phyloP scores from a whole-genome alignment of 2,329 filamentous ascomycete species.

The Zymoseptoria tritici region DNA sequence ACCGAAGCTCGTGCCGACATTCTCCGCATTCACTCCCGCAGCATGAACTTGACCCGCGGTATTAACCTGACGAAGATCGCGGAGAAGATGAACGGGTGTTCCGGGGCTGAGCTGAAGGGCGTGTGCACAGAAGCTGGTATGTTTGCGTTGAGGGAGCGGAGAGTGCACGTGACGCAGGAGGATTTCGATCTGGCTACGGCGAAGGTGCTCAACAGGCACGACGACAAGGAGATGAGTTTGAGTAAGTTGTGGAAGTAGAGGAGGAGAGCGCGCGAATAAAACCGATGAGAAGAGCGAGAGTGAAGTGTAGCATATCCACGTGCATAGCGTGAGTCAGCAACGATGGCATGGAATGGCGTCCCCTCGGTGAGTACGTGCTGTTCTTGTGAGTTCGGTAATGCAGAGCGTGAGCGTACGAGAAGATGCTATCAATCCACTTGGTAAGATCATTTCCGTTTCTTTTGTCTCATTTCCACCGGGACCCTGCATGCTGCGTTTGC shows the following conservation, averaged over 20 bases:
- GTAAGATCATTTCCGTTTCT: not conserved
- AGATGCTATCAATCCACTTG: not conserved
- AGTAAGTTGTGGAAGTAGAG: constrained; percentile 75
- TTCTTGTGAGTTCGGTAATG: constrained; percentile 9
- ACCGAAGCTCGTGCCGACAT: constrained; percentile 97
- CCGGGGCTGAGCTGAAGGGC: constrained; percentile 94
- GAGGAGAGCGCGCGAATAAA: not conserved
- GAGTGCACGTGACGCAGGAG: constrained; percentile 97
- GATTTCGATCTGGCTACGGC: constrained; percentile 97
- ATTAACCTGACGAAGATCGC: constrained; percentile 98
- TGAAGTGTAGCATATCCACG: constrained; percentile 15
- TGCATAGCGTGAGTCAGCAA: constrained; percentile 10
- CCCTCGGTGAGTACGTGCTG: not conserved
- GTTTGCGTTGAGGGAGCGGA: constrained; percentile 90
- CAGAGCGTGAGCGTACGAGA: constrained; percentile 4
- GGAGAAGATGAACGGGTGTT: constrained; percentile 99
- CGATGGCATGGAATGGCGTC: not conserved
- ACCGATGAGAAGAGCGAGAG: not conserved
- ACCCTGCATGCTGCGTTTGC: not conserved
- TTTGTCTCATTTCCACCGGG: not conserved
- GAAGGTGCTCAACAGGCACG: constrained; percentile 99
- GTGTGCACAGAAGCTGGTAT: constrained; percentile 98
- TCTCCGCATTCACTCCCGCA: constrained; percentile 90
- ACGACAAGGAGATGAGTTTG: constrained; percentile 91
- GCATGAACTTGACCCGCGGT: constrained; percentile 96